These are phyloP conservation scores for Tetrapisispora taiwanensis DNA, from an alignment of 805 yeast genomes.

Conservation along the genomic window DNA sequence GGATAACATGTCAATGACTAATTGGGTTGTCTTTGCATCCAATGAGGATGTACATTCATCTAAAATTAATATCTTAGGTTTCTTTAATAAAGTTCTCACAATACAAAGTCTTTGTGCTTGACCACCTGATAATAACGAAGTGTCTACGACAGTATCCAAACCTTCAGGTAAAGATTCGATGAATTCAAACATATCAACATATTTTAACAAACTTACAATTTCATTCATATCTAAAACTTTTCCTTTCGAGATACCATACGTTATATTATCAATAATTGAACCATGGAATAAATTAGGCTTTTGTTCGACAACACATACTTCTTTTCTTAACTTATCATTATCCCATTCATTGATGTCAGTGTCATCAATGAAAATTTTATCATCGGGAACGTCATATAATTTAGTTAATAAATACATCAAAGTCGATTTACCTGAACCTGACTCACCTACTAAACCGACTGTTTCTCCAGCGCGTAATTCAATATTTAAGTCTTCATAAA, in stretches of 20 bases:
- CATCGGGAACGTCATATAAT: constrained; percentile 35
- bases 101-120: constrained; percentile 80
- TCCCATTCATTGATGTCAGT: constrained; percentile 39
- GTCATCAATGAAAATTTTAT: constrained; percentile 37
- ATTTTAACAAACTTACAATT: constrained; percentile 32
- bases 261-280: constrained; percentile 57
- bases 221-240: constrained; percentile 27
- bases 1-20: constrained; percentile 41
- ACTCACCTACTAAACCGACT: constrained; percentile 67
- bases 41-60: constrained; percentile 90
- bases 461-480: constrained; percentile 37
- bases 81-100: constrained; percentile 66
- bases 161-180: constrained; percentile 47
- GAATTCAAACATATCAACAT: constrained; percentile 45
- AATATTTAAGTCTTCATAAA: constrained; percentile 37
- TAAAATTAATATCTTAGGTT: constrained; percentile 53
- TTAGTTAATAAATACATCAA: constrained; percentile 46
- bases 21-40: constrained; percentile 50
- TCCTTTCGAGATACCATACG: constrained; percentile 39
- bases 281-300: constrained; percentile 64
- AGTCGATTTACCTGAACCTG: constrained; percentile 92
- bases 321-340: constrained; percentile 38
- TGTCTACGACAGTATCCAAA: constrained; percentile 48
- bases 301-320: constrained; percentile 68
- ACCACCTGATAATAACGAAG: constrained; percentile 66